Conservation (phyloP, 129 eudicot genomes). For the Artemisia argyi region DNA sequence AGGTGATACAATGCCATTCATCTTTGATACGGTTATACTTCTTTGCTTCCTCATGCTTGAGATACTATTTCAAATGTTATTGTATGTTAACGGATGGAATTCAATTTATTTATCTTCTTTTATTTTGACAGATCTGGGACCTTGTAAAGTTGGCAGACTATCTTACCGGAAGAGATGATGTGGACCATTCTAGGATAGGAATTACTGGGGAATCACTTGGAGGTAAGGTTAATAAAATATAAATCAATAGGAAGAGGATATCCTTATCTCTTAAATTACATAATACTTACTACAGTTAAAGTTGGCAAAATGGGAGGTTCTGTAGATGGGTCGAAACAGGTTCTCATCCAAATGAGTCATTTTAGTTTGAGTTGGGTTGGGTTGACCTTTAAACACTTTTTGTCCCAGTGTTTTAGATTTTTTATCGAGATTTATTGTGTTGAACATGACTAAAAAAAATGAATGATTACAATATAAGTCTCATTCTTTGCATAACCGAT, state of each 20-base stretch:
- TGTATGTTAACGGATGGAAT: not conserved
- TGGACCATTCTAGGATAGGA: conserved; percentile 79
- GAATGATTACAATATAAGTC: too few species aligned
- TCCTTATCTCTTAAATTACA: conserved; percentile 1
- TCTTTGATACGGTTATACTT: conserved; percentile 77
- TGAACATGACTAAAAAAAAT: too few species aligned
- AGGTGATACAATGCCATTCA: conserved; percentile 99
- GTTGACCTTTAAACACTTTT: too few species aligned
- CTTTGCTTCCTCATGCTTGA: not conserved
- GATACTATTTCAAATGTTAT: not conserved
- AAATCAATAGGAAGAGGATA: not conserved
- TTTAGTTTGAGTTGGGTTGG: too few species aligned
- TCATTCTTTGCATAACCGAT: too few species aligned
- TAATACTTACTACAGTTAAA: not conserved
- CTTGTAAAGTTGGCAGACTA: conserved; percentile 88
- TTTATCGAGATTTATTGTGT: too few species aligned
- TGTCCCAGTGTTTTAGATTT: too few species aligned
- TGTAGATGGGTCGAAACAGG: too few species aligned
- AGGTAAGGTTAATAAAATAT: conserved; percentile 49
- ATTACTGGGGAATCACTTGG: conserved; percentile 99
- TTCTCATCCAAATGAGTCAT: too few species aligned
- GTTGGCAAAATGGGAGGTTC: too few species aligned
- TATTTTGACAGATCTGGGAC: conserved; percentile 79
- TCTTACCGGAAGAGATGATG: conserved; percentile 73
- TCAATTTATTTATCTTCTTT: not conserved